Percentiles rank a stretch among this genome's conserved stretches.
Evolutionary conservation across 139 green algal genomes (phyloP).

Genomic region (Ostreobium quekettii): DNA sequence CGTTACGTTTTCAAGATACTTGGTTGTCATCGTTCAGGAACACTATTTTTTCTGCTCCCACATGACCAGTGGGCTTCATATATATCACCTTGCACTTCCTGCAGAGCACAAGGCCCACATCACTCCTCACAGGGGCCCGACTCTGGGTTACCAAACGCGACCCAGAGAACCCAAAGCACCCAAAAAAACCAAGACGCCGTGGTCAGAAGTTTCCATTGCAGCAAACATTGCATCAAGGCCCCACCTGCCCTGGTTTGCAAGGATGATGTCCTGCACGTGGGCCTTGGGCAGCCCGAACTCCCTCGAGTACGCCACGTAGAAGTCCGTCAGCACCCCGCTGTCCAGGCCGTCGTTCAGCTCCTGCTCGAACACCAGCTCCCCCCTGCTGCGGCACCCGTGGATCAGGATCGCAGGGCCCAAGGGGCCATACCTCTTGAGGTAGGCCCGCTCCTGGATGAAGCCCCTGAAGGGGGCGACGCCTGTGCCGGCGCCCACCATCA

Average conservation of each 20-base stretch:
- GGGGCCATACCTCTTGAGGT: not conserved
- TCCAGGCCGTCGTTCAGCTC: conserved; percentile 15
- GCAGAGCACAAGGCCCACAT: too few relatives aligned
- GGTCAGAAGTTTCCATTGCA: not conserved
- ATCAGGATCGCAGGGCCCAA: conserved; percentile 11
- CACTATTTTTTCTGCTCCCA: too few relatives aligned
- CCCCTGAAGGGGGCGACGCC: conserved; percentile 25
- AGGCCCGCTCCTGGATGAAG: conserved; percentile 21
- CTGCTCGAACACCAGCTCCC: conserved; percentile 16
- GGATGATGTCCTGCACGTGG: not conserved
- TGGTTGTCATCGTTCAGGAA: too few relatives aligned
- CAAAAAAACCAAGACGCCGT: not conserved
- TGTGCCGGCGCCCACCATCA: conserved; percentile 28
- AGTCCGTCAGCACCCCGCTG: not conserved
- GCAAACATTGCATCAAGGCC: too few relatives aligned
- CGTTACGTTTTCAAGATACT: too few relatives aligned
- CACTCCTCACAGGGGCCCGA: too few relatives aligned
- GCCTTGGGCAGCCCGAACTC: not conserved
- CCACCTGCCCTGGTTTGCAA: not conserved
- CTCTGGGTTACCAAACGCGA: too few relatives aligned
- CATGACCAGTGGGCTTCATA: too few relatives aligned
- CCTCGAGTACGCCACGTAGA: not conserved
- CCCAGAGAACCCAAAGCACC: too few relatives aligned
- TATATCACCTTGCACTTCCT: too few relatives aligned
- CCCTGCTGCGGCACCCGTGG: conserved; percentile 16